Base-by-base conservation (phyloP, 202 grass and related monocot genomes). In the Digitaria exilis region DNA sequence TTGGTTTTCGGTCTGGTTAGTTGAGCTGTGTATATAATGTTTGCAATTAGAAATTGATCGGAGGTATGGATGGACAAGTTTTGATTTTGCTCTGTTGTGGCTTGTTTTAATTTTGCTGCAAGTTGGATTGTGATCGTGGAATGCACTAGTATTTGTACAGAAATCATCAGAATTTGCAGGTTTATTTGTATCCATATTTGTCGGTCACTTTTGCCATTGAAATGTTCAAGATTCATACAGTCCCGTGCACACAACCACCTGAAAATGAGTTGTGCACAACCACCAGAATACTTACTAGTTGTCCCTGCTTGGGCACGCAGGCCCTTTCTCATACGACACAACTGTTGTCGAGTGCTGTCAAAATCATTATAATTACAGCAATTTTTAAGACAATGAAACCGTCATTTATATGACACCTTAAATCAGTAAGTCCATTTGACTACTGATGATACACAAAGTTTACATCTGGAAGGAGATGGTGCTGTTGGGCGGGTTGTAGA, bases 401-500 rank as follows among this genome's bases (percentile, higher is more conserved):
- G 22, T 26, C 24, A 14, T n/a, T n/a, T n/a, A n/a, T 1, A 5
- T 14, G 45, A 4, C 45, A 48, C 14, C 4, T 39, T 39, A 39
- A 39, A 16, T 46, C 12, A 46, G 11, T 46, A 46, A 46, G 12
- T 46, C 44, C 11, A 46, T 13, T 46, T 11, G n/a, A n/a, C n/a
- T n/a, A 46, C 13, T 46, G 44, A 13, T 46, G 35, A 43, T 43
- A 11, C 41, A 37, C 3, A 37, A 6, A 37, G 37, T 49, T 35
- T 37, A 80, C 7, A 80, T 69, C 12, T 57, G 19, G 59, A 84
- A 88, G 29, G 86, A 88, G 67, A 88, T 3, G n/a, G 80, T 73
- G 73, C 13, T 77, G 79, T 77, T 77, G 2, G 85, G 79, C 21
- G 85, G 85, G 85, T 94, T 79, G 54, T 87, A 92, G 79, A 88